Evolutionary conservation across 2,329 filamentous ascomycete genomes (phyloP).

Genomic region (Fusarium sp.): DNA sequence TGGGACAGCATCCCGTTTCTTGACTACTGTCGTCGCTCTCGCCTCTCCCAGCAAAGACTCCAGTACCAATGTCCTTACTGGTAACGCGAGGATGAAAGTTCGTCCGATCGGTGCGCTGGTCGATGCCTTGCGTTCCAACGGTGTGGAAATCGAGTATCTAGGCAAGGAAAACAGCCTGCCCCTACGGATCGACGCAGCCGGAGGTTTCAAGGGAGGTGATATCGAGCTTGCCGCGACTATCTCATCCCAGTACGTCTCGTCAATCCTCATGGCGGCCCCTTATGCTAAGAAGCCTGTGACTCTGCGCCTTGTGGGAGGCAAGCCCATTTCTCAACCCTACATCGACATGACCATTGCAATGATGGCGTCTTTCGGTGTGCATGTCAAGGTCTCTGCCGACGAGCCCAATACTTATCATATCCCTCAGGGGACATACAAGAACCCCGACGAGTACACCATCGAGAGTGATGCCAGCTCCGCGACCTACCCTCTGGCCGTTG

Average conservation of each 20-base stretch:
- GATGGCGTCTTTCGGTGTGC: conserved; percentile 92
- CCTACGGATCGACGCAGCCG: conserved; percentile 81
- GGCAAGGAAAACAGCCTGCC: conserved; percentile 87
- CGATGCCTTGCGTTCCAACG: conserved; percentile 87
- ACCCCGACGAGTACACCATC: conserved; percentile 86
- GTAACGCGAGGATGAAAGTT: conserved; percentile 96
- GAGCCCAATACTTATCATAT: conserved; percentile 95
- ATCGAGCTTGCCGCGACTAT: conserved; percentile 95
- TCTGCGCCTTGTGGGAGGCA: conserved; percentile 89
- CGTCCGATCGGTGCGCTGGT: conserved; percentile 93
- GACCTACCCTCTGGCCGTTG: conserved; percentile 93
- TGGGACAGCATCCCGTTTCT: conserved; percentile 92
- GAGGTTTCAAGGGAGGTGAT: conserved; percentile 83
- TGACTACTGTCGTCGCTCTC: conserved; percentile 90
- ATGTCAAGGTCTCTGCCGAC: conserved; percentile 78
- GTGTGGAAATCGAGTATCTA: conserved; percentile 86
- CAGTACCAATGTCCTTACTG: conserved; percentile 81
- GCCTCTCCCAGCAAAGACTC: conserved; percentile 73
- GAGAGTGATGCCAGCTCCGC: conserved; percentile 98
- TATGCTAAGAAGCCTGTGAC: conserved; percentile 96
- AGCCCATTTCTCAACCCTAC: conserved; percentile 95
- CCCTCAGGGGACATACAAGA: conserved; percentile 83
- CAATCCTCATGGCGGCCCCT: conserved; percentile 94
- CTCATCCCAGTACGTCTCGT: conserved; percentile 99
- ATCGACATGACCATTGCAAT: conserved; percentile 99